Evolutionary conservation across 768 basidiomycete genomes (phyloP).

Genomic region (Rhizopogon vesiculosus): DNA sequence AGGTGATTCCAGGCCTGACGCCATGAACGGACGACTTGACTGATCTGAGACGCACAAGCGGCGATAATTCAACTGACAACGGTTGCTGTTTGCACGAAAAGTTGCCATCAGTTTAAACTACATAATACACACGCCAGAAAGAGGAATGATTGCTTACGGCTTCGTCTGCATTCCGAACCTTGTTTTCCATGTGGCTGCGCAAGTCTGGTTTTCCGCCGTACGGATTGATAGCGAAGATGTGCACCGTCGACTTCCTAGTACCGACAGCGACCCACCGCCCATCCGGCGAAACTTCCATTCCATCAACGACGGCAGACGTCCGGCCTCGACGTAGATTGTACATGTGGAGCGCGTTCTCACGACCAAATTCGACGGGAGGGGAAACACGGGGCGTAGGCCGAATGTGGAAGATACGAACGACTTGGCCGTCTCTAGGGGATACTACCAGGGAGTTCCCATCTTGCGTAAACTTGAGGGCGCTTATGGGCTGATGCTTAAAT

Average conservation of each 20-base stretch:
- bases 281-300: constrained; percentile 38
- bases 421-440: constrained; percentile 51
- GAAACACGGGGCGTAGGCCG: constrained; percentile 20
- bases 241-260: constrained; percentile 60
- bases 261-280: constrained; percentile 67
- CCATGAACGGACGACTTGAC: constrained; percentile 22
- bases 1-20: constrained; percentile 40
- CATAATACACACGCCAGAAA: neutral
- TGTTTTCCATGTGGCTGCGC: constrained; percentile 53
- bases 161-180: constrained; percentile 49
- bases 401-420: constrained; percentile 44
- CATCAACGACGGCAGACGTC: constrained; percentile 61
- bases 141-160: constrained; percentile 29
- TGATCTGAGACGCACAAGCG: constrained; percentile 52
- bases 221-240: constrained; percentile 75
- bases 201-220: constrained; percentile 67
- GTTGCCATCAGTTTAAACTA: neutral
- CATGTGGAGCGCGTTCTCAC: constrained; percentile 31
- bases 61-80: constrained; percentile 46
- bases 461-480: constrained; percentile 42
- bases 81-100: constrained; percentile 35
- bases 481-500: constrained; percentile 42
- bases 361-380: constrained; percentile 2
- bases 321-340: constrained; percentile 71
- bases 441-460: constrained; percentile 52